Evolutionary conservation across 202 grass and related monocot genomes (phyloP), one percentile per base, ranked within the genome.

Genomic region (Bolboschoenoplectus hybrid): DNA sequence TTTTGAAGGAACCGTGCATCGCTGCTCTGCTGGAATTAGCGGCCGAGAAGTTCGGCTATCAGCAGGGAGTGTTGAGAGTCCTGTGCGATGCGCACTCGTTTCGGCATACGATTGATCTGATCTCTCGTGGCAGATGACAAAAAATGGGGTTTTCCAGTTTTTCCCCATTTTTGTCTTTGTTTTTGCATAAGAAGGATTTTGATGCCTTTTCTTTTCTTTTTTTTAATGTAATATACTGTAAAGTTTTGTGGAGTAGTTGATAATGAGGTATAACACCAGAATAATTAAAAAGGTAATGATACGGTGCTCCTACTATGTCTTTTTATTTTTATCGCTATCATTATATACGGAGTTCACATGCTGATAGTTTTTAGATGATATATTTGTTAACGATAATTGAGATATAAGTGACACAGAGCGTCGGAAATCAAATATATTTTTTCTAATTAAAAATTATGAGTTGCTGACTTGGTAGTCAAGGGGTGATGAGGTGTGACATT

Each of bases 11-110:
- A 14, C 90, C 94, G 0, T 72, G 61, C 80, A 65, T 97, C 6
- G 52, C 38, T 1, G 80, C 80, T 68, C 80, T 95, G 32, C 89
- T 93, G 11, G 89, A 93, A 43, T 84, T 87, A 87, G 86, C 86
- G 9, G 91, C 72, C 12, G 71, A 89, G 72, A 49, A 26, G 39
- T 96, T 88, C 61, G 94, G 91, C 55, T 90, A 87, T 44, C 89
- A 93, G 85, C 60, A 84, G 13, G 89, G 94, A 9, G 89, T 96
- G 43, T 86, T 96, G 49, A 88, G 85, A 71, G 72, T 96, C 1
- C 89, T 78, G 6, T 96, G 89, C 76, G 94, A 91, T 83, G 91
- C 52, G 0, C 44, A 50, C 0, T 86, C 82, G 1, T 87, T 95
- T 71, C 85, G 77, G 1, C 68, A 35, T 6, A 81, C 84, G 10